These are phyloP conservation scores for Aureobasidium sp. DNA, from an alignment of 2,329 filamentous ascomycete species.

Conservation along the genomic window DNA sequence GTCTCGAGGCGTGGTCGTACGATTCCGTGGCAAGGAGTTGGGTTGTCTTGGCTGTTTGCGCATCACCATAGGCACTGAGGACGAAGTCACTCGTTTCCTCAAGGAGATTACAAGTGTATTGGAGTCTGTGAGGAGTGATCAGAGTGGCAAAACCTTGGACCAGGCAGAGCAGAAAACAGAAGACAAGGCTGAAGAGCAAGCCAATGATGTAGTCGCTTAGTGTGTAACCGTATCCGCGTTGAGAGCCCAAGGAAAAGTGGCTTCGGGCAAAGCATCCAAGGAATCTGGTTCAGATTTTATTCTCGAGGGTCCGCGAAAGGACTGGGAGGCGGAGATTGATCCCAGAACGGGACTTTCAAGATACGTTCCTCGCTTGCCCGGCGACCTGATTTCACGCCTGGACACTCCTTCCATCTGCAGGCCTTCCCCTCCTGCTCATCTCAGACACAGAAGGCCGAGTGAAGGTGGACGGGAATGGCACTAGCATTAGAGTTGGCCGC, in stretches of 20 bases:
- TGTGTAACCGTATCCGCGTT: neutral
- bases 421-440: neutral
- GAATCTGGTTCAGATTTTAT: neutral
- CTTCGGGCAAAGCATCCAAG: neutral
- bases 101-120: conserved; percentile 54
- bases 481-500: too few species aligned
- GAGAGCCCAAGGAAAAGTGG: too few species aligned
- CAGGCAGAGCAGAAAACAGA: conserved; percentile 33
- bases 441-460: neutral
- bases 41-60: conserved; percentile 84
- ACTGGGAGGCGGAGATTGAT: neutral
- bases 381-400: neutral
- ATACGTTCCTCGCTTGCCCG: neutral
- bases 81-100: conserved; percentile 75
- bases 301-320: neutral
- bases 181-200: conserved; percentile 41
- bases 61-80: conserved; percentile 85
- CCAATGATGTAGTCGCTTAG: conserved; percentile 44
- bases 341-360: neutral
- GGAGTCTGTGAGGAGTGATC: conserved; percentile 40
- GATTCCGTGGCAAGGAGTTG: conserved; percentile 87
- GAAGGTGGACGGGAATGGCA: neutral
- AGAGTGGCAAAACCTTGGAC: conserved; percentile 26
- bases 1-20: conserved; percentile 79
- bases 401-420: neutral